phyloP scores from a whole-genome alignment of 2,329 filamentous ascomycete genomes.

The Phaeosphaeria sp. region DNA sequence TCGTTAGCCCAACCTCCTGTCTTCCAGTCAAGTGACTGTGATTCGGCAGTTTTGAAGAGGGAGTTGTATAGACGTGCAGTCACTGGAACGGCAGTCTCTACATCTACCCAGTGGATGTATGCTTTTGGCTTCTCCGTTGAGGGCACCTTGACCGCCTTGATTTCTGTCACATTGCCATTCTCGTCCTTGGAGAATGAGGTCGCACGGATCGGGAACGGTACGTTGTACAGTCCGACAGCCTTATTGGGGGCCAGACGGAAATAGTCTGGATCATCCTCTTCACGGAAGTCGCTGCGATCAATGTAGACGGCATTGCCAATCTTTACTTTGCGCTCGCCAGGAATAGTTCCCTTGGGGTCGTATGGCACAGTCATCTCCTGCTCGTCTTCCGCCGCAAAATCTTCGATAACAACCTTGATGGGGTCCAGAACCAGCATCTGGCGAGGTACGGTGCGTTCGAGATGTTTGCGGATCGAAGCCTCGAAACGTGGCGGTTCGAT shows the following conservation, averaged over 20 bases:
- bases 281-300: constrained; percentile 78
- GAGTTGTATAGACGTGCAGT: constrained; percentile 77
- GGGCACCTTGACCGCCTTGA: constrained; percentile 71
- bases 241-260: constrained; percentile 80
- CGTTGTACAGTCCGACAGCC: constrained; percentile 75
- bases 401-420: constrained; percentile 80
- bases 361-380: constrained; percentile 76
- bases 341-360: constrained; percentile 72
- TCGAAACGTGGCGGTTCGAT: constrained; percentile 87
- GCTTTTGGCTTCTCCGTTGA: constrained; percentile 70
- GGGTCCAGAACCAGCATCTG: constrained; percentile 91
- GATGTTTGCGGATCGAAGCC: constrained; percentile 80
- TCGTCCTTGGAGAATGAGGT: constrained; percentile 71
- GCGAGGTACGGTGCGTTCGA: constrained; percentile 86
- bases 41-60: constrained; percentile 87
- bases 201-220: constrained; percentile 72
- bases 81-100: constrained; percentile 66
- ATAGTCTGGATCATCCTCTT: constrained; percentile 74
- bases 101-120: constrained; percentile 86
- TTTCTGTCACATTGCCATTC: constrained; percentile 69
- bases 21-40: constrained; percentile 69
- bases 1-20: constrained; percentile 83
- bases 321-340: constrained; percentile 63
- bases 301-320: constrained; percentile 86
- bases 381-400: constrained; percentile 71